Percentiles rank a stretch among this genome's conserved stretches.
These are phyloP conservation scores for Penicillium sp. DNA, from an alignment of 2,329 filamentous ascomycete species.

Conservation along the genomic window DNA sequence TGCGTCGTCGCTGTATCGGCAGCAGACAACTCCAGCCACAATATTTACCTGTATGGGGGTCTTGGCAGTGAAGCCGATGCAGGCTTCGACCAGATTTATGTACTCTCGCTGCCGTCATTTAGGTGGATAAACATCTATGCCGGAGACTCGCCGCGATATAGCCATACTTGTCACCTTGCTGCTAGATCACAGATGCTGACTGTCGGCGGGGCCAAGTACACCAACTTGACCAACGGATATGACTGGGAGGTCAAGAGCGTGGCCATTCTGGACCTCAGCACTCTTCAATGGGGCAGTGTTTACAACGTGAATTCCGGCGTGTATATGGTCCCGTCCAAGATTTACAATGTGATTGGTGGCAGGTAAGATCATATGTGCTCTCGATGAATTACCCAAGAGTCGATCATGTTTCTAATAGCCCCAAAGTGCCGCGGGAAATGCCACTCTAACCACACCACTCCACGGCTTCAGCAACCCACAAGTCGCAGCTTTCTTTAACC, in stretches of 20 bases:
- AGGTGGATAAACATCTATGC: conserved; percentile 44
- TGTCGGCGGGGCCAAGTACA: conserved; percentile 30
- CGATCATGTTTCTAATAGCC: background rate
- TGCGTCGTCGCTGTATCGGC: conserved; percentile 44
- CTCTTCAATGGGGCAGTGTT: conserved; percentile 3
- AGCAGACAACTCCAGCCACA: conserved; percentile 47
- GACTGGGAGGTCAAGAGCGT: conserved; percentile 8
- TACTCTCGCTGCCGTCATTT: conserved; percentile 49
- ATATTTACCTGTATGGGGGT: conserved; percentile 51
- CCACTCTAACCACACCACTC: conserved; percentile 2
- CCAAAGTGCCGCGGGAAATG: conserved; percentile 6
- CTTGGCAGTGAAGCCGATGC: conserved; percentile 36
- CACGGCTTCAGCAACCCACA: conserved; percentile 6
- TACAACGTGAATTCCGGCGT: conserved; percentile 3
- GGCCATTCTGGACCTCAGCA: conserved; percentile 4
- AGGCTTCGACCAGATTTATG: conserved; percentile 45
- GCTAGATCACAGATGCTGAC: conserved; percentile 41
- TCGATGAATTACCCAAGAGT: background rate
- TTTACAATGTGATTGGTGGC: conserved; percentile 10
- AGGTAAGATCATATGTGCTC: conserved; percentile 1
- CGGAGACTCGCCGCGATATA: conserved; percentile 22
- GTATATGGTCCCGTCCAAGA: conserved; percentile 3
- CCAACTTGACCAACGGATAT: conserved; percentile 4
- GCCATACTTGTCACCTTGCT: conserved; percentile 20
- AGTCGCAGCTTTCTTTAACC: conserved; percentile 4